phyloP scores from a whole-genome alignment of 164 flowering plant genomes.

The Sextonia rubra region DNA sequence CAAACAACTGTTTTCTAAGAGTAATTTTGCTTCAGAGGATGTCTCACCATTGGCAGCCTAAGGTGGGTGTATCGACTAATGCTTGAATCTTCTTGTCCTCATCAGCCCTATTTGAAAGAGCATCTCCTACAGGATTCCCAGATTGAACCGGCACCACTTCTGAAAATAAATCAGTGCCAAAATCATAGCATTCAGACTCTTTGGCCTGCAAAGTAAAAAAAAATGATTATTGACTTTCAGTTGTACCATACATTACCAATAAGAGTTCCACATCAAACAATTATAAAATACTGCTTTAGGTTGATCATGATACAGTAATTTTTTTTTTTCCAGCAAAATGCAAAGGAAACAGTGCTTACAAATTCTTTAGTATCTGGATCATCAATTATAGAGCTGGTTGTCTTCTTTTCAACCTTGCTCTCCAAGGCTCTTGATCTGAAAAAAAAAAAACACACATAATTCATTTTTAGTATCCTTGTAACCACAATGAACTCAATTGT shows the following conservation, averaged over 20 bases:
- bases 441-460: conserved; percentile 12
- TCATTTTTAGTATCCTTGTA: conserved; percentile 8
- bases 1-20: background rate
- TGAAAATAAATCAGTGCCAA: conserved; percentile 87
- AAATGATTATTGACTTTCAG: background rate
- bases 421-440: conserved; percentile 61
- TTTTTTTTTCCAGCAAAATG: background rate
- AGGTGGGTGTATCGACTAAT: conserved; percentile 68
- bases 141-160: conserved; percentile 49
- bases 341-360: conserved; percentile 38
- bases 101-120: conserved; percentile 63
- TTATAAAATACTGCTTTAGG: too few species aligned
- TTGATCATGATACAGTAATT: too few species aligned
- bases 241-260: background rate
- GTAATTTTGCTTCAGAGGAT: background rate
- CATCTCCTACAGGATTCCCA: conserved; percentile 36
- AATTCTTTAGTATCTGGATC: conserved; percentile 34
- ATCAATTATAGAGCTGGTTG: conserved; percentile 35
- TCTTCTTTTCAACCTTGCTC: conserved; percentile 42
- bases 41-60: conserved; percentile 89
- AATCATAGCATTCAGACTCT: conserved; percentile 86
- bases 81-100: conserved; percentile 93
- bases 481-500: background rate
- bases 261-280: background rate
- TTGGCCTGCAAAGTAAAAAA: conserved; percentile 46